Base-by-base conservation (phyloP, 2,329 filamentous ascomycete genomes). In the Verticillium nubilum region DNA sequence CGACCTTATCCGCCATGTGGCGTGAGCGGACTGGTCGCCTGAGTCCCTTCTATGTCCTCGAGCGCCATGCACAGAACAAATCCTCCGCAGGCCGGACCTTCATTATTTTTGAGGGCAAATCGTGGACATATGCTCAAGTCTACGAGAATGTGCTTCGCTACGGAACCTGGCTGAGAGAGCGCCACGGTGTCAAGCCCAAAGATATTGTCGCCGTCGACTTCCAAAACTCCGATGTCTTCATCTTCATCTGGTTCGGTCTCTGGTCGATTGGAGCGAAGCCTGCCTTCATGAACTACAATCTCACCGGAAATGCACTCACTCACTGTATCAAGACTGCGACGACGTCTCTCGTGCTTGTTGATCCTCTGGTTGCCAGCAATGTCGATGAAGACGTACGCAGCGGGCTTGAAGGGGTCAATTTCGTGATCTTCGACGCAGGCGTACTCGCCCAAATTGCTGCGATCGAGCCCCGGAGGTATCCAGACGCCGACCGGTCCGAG, bases 211-310 rank as follows among this genome's bases (percentile, higher is more conserved):
- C 90, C 9, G 80, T 96, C 66, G 83, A 95, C 71, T 90, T 91
- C 65, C 87, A 89, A 73, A 97, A 96, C 70, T 90, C 86, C 47
- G 86, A 91, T n/a, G 81, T 82, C 3, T 94, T 92, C 67, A 68
- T 94, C 28, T 90, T 93, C 69, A 63, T 96, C 9, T 85, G 87
- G 80, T 78, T 93, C 58, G 92, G 88, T 0, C 74, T 96, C 31
- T 96, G 91, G 91, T 86, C 87, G 29, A 86, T 96, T 60, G 92
- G 92, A 12, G 92, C 90, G 0, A 86, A 86, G 59, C 91, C 92
- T 0, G 92, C 92, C 0, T 91, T 95, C 66, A 89, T 96, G 75
- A 97, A 97, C 74, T 94, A 93, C 74, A 95, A 95, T 69, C 76
- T 96, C 55, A 81, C 83, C 0, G 88, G 86, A 13, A 84, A 88